A percentile compares a stretch with the other conserved stretches of the same genome.
These are phyloP conservation scores for Solanum virginianum DNA, from an alignment of 257 asterid species.

Conservation along the genomic window DNA sequence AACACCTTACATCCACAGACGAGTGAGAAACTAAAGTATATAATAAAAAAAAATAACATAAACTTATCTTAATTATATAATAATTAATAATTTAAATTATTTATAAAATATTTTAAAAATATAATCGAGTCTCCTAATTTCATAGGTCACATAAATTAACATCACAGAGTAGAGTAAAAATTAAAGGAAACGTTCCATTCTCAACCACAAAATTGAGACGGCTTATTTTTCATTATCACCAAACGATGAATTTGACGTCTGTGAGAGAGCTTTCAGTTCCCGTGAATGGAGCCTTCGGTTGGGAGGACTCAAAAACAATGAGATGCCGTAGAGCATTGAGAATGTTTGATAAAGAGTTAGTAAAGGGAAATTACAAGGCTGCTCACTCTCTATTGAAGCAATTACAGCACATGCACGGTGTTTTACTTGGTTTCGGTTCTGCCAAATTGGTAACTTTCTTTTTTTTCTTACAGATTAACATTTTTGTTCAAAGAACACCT, in stretches of 20 bases:
- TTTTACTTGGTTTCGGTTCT: slow-evolving; percentile 54
- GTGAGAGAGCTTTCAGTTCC: neutral
- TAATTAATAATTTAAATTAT: too few relatives aligned
- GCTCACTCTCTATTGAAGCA: slow-evolving; percentile 52
- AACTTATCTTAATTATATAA: too few relatives aligned
- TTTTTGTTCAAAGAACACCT: neutral
- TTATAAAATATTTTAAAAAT: too few relatives aligned
- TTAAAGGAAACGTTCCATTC: too few relatives aligned
- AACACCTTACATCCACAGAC: too few relatives aligned
- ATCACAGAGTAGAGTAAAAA: too few relatives aligned
- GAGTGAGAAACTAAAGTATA: too few relatives aligned
- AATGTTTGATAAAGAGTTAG: slow-evolving; percentile 48
- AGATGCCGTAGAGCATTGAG: slow-evolving; percentile 41
- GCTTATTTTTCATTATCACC: too few relatives aligned
- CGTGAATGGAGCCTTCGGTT: neutral
- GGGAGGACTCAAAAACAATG: slow-evolving; percentile 1
- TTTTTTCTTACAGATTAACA: neutral
- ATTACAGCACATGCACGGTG: slow-evolving; percentile 38
- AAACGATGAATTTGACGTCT: slow-evolving; percentile 1
- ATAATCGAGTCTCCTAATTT: too few relatives aligned
- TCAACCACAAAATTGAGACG: too few relatives aligned
- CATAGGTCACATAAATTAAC: too few relatives aligned
- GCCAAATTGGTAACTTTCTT: slow-evolving; percentile 23
- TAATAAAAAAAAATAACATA: too few relatives aligned
- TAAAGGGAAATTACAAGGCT: slow-evolving; percentile 45